These are phyloP conservation scores for Fusarium oligoseptatum DNA, from an alignment of 2,329 filamentous ascomycete species.

Conservation along the genomic window DNA sequence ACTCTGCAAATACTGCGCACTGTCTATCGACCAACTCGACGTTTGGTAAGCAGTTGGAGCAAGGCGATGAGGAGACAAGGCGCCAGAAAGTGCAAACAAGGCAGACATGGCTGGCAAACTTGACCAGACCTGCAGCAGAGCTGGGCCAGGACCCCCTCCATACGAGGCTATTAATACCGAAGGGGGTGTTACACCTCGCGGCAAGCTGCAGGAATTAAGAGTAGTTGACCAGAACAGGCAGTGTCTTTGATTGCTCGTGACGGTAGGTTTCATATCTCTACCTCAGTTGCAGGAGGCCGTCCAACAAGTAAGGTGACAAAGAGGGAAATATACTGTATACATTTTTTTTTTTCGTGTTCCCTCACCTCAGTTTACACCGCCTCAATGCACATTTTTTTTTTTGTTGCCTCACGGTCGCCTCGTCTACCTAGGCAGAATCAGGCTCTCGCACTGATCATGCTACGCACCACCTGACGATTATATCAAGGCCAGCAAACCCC, in stretches of 20 bases:
- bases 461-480: constrained; percentile 38
- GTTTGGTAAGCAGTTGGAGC: background rate
- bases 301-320: constrained; percentile 15
- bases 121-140: background rate
- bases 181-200: background rate
- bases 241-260: constrained; percentile 1
- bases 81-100: background rate
- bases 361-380: constrained; percentile 28
- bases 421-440: constrained; percentile 27
- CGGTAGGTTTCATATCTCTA: background rate
- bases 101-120: background rate
- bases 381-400: constrained; percentile 24
- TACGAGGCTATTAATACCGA: background rate
- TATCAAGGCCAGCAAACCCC: constrained; percentile 27
- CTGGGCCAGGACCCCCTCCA: too few species aligned
- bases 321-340: constrained; percentile 7
- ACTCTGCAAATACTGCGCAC: constrained; percentile 21
- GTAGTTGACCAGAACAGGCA: background rate
- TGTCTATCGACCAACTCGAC: constrained; percentile 15
- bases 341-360: constrained; percentile 24
- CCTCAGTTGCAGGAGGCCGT: background rate
- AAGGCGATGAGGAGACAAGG: background rate
- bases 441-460: constrained; percentile 21
- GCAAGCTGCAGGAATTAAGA: background rate
- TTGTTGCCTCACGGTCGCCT: constrained; percentile 22